Percentiles rank a stretch among this genome's conserved stretches.
Conservation (phyloP, 2,329 filamentous ascomycete genomes). For the Domatiomyces catenatus region DNA sequence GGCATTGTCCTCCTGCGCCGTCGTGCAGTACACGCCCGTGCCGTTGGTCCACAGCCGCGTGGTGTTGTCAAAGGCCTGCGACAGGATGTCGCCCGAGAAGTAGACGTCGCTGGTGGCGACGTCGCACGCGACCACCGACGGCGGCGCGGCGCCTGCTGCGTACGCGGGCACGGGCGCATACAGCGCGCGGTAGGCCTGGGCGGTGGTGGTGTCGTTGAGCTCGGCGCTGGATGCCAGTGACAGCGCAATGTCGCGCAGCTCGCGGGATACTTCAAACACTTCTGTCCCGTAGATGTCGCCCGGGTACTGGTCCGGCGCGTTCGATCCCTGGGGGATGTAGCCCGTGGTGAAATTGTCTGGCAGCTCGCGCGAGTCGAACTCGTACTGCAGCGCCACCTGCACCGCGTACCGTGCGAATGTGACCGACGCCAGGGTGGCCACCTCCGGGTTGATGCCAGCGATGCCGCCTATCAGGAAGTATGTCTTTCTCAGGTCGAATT, state of each 20-base stretch:
- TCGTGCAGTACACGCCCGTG: conserved; percentile 52
- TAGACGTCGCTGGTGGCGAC: conserved; percentile 58
- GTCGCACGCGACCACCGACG: conserved; percentile 49
- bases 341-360: conserved; percentile 50
- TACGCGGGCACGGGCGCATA: conserved; percentile 31
- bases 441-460: conserved; percentile 55
- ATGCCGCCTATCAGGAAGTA: conserved; percentile 63
- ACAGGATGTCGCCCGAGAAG: conserved; percentile 47
- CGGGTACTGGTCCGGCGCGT: conserved; percentile 42
- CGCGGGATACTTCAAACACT: conserved; percentile 50
- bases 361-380: conserved; percentile 56
- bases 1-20: conserved; percentile 58
- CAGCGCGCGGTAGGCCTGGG: conserved; percentile 38
- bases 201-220: conserved; percentile 37
- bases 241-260: conserved; percentile 40
- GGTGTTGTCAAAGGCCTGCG: conserved; percentile 50
- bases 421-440: conserved; percentile 50
- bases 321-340: conserved; percentile 50
- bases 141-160: conserved; percentile 30
- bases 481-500: conserved; percentile 49
- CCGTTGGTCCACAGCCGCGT: conserved; percentile 52
- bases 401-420: conserved; percentile 55
- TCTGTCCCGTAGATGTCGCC: conserved; percentile 50
- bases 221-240: conserved; percentile 36
- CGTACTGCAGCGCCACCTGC: conserved; percentile 61